Percentiles rank a stretch among this genome's conserved stretches.
Evolutionary conservation across 2,329 filamentous ascomycete species (phyloP).

Genomic region (Diaporthe ampelina): DNA sequence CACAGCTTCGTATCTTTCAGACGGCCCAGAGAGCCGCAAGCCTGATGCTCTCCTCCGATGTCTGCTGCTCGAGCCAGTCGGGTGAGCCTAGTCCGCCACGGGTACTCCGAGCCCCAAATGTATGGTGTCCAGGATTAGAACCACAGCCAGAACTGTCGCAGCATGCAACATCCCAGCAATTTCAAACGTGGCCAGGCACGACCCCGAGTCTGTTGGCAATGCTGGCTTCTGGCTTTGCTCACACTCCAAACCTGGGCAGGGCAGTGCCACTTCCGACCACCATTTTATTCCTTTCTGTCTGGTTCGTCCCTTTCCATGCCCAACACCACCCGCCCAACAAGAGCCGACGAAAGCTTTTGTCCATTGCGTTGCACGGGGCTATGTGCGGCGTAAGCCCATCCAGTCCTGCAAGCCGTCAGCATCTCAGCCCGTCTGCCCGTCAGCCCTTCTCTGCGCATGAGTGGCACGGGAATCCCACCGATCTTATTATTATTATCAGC

Average conservation of each 20-base stretch:
- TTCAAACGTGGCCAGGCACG: slow-evolving; percentile 14
- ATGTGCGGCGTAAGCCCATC: slow-evolving; percentile 11
- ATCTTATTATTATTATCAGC: slow-evolving; percentile 1
- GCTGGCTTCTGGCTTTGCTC: not conserved
- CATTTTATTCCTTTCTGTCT: not conserved
- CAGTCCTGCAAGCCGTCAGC: slow-evolving; percentile 22
- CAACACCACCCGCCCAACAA: not conserved
- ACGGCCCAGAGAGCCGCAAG: not conserved
- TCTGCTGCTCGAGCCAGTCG: slow-evolving; percentile 43
- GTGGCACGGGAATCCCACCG: slow-evolving; percentile 17
- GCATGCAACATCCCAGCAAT: slow-evolving; percentile 29
- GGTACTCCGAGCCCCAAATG: slow-evolving; percentile 41
- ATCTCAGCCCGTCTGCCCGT: slow-evolving; percentile 3
- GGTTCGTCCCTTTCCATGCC: not conserved
- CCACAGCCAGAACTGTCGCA: slow-evolving; percentile 17
- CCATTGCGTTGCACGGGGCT: slow-evolving; percentile 10
- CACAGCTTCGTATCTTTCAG: not conserved
- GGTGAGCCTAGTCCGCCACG: slow-evolving; percentile 44
- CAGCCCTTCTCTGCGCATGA: slow-evolving; percentile 8
- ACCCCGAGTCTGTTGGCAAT: not conserved
- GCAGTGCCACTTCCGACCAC: not conserved
- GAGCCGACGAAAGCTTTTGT: not conserved
- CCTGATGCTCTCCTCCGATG: slow-evolving; percentile 15
- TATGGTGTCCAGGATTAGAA: slow-evolving; percentile 25
- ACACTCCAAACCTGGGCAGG: not conserved